Percentiles rank a stretch among this genome's conserved stretches.
phyloP scores from a whole-genome alignment of 495 filamentous ascomycete species.

The Neurospora sp. region DNA sequence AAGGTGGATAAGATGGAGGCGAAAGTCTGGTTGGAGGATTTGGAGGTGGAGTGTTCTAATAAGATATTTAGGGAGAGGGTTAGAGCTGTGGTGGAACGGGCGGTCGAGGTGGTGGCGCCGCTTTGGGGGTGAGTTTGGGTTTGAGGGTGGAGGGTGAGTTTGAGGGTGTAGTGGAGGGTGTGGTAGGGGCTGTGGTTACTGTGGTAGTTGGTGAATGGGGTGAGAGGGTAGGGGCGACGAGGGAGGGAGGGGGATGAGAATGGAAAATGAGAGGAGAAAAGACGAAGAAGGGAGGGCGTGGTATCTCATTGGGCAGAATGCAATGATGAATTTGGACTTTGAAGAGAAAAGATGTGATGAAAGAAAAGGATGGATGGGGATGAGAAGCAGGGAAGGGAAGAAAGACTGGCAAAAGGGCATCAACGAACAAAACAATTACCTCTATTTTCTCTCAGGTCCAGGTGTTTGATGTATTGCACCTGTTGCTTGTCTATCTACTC shows the following conservation, averaged over 20 bases:
- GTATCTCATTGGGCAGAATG: background rate
- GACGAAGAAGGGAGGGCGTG: background rate
- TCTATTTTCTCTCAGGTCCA: background rate
- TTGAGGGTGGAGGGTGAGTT: no score
- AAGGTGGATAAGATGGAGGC: constrained; percentile 80
- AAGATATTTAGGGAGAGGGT: constrained; percentile 68
- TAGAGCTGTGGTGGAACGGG: constrained; percentile 78
- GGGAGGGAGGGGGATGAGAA: background rate
- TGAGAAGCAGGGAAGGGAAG: background rate
- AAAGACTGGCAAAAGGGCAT: background rate
- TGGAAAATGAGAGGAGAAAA: no score
- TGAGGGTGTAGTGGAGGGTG: no score
- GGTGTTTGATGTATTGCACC: no score
- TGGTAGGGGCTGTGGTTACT: no score
- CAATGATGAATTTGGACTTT: background rate
- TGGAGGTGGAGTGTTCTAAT: constrained; percentile 79
- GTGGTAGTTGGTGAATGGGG: background rate
- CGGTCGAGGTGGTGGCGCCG: constrained; percentile 80
- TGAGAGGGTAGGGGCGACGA: background rate
- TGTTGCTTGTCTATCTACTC: no score
- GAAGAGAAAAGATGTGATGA: background rate
- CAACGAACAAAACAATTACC: background rate
- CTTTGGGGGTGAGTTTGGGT: constrained; percentile 37
- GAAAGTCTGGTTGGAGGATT: constrained; percentile 78
- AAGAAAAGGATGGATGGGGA: background rate